Evolutionary conservation across 495 filamentous ascomycete species (phyloP).

Genomic region (Trypethelium eluteriae): DNA sequence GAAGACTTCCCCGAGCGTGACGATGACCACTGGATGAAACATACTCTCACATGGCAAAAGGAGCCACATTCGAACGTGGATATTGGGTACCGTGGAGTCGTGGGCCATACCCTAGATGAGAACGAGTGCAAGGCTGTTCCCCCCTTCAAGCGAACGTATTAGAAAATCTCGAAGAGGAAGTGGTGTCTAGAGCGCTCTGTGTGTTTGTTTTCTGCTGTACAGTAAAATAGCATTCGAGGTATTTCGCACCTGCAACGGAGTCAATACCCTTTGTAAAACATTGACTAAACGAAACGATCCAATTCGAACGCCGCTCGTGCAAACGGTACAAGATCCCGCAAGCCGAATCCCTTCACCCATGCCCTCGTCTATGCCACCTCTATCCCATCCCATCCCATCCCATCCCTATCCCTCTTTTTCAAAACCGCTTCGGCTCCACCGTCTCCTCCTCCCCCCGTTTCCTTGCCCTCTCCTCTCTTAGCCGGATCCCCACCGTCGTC

Average conservation of each 20-base stretch:
- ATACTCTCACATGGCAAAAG: slow-evolving; percentile 92
- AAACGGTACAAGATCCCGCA: not conserved
- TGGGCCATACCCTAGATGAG: slow-evolving; percentile 36
- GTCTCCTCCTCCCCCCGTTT: not conserved
- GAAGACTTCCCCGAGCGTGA: slow-evolving; percentile 94
- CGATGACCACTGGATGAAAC: slow-evolving; percentile 97
- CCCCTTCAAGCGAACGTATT: slow-evolving; percentile 40
- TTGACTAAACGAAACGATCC: not conserved
- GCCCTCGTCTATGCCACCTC: not conserved
- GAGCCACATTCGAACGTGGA: slow-evolving; percentile 38
- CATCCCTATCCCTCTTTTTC: not conserved
- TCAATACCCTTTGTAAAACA: not conserved
- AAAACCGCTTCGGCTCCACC: slow-evolving; percentile 2
- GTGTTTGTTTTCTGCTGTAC: not conserved
- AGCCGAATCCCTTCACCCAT: not conserved
- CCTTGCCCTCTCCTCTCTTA: not conserved
- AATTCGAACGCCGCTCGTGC: not conserved
- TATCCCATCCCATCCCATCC: no score
- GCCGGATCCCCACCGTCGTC: slow-evolving; percentile 23
- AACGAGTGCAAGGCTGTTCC: slow-evolving; percentile 39
- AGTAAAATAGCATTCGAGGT: slow-evolving; percentile 3
- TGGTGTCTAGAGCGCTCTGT: not conserved
- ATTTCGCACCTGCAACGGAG: not conserved
- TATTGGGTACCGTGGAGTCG: slow-evolving; percentile 34
- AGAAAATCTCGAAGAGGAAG: slow-evolving; percentile 12